phyloP scores from a whole-genome alignment of 2,329 filamentous ascomycete genomes.

The Hirsutella thompsonii region DNA sequence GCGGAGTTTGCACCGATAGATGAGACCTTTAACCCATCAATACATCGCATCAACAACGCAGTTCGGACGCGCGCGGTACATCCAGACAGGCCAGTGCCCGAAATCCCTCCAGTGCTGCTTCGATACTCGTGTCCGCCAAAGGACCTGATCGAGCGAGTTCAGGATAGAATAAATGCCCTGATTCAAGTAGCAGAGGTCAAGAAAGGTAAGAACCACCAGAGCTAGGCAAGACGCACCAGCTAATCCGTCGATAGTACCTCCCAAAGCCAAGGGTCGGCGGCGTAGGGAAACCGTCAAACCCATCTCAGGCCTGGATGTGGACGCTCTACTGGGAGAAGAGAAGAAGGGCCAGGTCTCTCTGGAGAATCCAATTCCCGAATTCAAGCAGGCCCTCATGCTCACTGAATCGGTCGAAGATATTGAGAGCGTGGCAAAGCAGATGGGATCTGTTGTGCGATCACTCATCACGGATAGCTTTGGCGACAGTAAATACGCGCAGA shows the following conservation, averaged over 20 bases:
- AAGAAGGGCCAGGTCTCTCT: constrained; percentile 31
- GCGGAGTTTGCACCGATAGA: constrained; percentile 66
- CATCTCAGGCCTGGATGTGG: constrained; percentile 79
- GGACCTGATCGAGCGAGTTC: constrained; percentile 47
- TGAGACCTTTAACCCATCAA: constrained; percentile 68
- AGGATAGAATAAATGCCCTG: constrained; percentile 47
- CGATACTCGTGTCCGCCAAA: constrained; percentile 63
- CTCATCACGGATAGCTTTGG: constrained; percentile 64
- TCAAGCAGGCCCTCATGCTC: constrained; percentile 62
- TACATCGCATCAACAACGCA: constrained; percentile 84
- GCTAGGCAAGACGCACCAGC: neutral
- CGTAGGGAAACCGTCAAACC: constrained; percentile 63
- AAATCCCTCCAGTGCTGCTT: constrained; percentile 50
- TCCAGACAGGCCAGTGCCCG: constrained; percentile 49
- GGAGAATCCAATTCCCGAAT: constrained; percentile 77
- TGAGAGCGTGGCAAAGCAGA: constrained; percentile 57
- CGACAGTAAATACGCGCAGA: constrained; percentile 59
- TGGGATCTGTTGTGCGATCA: constrained; percentile 56
- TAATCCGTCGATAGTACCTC: constrained; percentile 44
- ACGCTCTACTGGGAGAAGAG: constrained; percentile 57
- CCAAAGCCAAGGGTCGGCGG: constrained; percentile 64
- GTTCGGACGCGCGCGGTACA: constrained; percentile 72
- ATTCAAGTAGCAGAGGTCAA: constrained; percentile 67
- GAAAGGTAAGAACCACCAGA: constrained; percentile 40
- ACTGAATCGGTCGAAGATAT: constrained; percentile 50